Evolutionary conservation across 768 basidiomycete species (phyloP), one percentile per base, ranked within the genome.

Genomic region (Asterophora parasitica): DNA sequence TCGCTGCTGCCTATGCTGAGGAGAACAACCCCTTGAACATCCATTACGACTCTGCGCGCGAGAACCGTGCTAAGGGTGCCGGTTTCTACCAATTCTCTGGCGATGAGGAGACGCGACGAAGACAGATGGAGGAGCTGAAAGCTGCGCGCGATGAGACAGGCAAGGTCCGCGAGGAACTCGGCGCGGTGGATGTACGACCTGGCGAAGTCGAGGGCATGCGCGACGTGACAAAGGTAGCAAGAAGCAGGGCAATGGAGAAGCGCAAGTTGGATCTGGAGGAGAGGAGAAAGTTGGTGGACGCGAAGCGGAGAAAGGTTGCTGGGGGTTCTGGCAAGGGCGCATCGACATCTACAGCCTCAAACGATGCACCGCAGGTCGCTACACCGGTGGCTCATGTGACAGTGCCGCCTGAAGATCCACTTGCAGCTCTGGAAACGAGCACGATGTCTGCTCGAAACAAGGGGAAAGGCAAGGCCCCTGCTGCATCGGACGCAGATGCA

Each of bases 71-170:
- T 10, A 86, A 85, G 63, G 96, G 89, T 36, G 94, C 95, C 1
- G 93, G 81, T 1, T 91, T 88, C 67, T 96, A 95, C 64, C 87
- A 90, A 61, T 94, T 98, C 65, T 90, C 91, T 10, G 77, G 63
- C 2, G 92, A 96, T 56, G 90, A 92, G 58, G 87, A 88, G 54
- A 80, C 78, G 23, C 75, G 96, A 35, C 70, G 69, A 53, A 69
- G 72, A 42, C 85, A 97, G 63, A 89, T 94, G 91, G 89, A 89
- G 48, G 88, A 87, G 46, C 69, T 98, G 10, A 79, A 76, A 49
- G 62, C 68, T 4, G 76, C 75, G 2, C 73, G 91, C 35, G 74
- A 78, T 38, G 88, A 93, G 61, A 95, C 93, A 0, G 79, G 80
- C 59, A 69, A 71, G 51, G 72, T 69, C 20, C 71, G 84, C 54